Base-by-base conservation (phyloP, 495 filamentous ascomycete species). In the Lasiosphaeria hispida region DNA sequence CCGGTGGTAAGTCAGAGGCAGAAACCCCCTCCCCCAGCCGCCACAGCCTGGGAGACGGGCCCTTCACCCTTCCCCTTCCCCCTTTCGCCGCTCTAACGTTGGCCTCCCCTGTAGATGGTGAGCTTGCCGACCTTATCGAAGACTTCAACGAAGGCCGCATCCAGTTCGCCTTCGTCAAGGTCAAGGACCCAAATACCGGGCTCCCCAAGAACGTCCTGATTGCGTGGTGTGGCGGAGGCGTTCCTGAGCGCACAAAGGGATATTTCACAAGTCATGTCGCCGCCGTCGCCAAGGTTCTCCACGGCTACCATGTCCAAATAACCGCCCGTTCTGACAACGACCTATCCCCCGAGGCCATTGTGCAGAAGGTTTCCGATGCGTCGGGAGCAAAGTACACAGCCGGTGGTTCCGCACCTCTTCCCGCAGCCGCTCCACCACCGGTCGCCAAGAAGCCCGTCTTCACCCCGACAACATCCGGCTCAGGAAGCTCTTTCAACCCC, bases 271-370 rank as follows among this genome's bases (percentile, higher is more conserved):
- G 91, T 68, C 92, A 99, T 75, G 72, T 92, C 15, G 85, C 90
- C 57, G 85, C 90, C 14, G 91, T 97, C 30, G 86, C 91, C 34
- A 96, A 95, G 71, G 79, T 96, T 55, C 80, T 99, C 23, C 92
- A 96, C 77, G 94, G 94, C 42, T 97, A 97, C 67, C 94, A 99
- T 71, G 91, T 99, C 41, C 95, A 97, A 74, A 85, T 99, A 51
- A 96, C 91, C 37, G 94, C 94, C 48, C 88, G 94, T 45, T 93
- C 92, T 53, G 91, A 97, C 53, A 78, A 81, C 43, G 92, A 99
- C 64, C 80, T 99, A 51, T 87, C 85, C 2, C 91, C 91, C 4
- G 91, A 96, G 63, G 79, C 80, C 35, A 97, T 99, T 50, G 75
- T 97, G 7, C 87, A 95, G 57, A 96, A 96, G 69, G 89, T 97